Evolutionary conservation across 192 early-diverging fungal species (phyloP).

Genomic region (Entomortierella chlamydospora): DNA sequence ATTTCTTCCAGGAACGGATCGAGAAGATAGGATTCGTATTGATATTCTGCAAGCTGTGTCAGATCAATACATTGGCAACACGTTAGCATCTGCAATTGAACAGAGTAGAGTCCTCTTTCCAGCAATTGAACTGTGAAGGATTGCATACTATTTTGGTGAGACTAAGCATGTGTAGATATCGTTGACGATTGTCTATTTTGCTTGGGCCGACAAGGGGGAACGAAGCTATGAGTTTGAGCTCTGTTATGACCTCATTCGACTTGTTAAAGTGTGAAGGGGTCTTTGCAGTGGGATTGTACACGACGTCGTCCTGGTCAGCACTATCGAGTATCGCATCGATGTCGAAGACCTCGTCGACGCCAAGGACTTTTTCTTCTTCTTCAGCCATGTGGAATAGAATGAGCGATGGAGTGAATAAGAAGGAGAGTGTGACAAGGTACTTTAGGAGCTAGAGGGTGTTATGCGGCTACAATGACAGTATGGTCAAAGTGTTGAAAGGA

Average conservation of each 20-base stretch:
- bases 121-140: neutral
- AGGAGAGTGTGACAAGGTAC: neutral
- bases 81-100: neutral
- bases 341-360: slow-evolving; percentile 14
- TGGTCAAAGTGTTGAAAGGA: too few species aligned
- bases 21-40: slow-evolving; percentile 82
- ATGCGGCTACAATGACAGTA: neutral
- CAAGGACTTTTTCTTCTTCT: too few species aligned
- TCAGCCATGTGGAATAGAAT: slow-evolving; percentile 1
- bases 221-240: slow-evolving; percentile 20
- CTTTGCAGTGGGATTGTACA: slow-evolving; percentile 14
- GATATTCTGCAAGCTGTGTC: slow-evolving; percentile 67
- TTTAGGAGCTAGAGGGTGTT: too few species aligned
- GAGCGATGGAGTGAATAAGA: neutral
- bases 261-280: slow-evolving; percentile 37
- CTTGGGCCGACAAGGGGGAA: slow-evolving; percentile 19
- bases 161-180: slow-evolving; percentile 11
- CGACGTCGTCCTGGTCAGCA: neutral
- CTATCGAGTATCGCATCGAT: slow-evolving; percentile 28
- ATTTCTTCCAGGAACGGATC: slow-evolving; percentile 80
- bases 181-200: slow-evolving; percentile 19
- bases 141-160: slow-evolving; percentile 13
- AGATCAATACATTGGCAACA: neutral
- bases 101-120: neutral
- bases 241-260: slow-evolving; percentile 15